Evolutionary conservation across 371 early-diverging fungal genomes (phyloP), one percentile per base, ranked within the genome.

Genomic region (Rhizopus stolonifer): DNA sequence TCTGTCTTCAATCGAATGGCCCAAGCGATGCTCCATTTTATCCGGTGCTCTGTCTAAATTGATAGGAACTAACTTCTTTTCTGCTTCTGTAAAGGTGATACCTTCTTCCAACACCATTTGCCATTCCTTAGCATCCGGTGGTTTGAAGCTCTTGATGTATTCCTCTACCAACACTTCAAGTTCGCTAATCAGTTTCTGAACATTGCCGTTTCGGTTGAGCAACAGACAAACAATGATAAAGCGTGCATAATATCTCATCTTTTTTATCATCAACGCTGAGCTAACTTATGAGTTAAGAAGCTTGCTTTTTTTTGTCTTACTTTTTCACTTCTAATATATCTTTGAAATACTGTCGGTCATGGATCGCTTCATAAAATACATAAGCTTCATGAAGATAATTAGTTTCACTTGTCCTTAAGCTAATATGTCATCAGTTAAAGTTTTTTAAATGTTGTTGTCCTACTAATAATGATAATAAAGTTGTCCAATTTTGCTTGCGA

Each of bases 401-500:
- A 0, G 95, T 94, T 48, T 97, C 99, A 60, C 93, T 92, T 4
- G 99, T 96, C 17, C 96, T 86, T 31, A 96, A 66, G 53, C 85
- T 87, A 46, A 19, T 18, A 8, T 49, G 36, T 21, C 36, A 9
- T n/a, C 9, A 18, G 7, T 4, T 18, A 64, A 19, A 19, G 29
- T 42, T n/a, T 24, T 18, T n/a, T n/a, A n/a, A 33, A 26, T 26
- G 23, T 34, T 32, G 4, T 24, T 23, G 1, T 68, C 80, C 56
- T 80, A 87, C 84, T 91, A 90, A 67, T 90, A 92, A 56, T 91
- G 91, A 56, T 92, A 91, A 56, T 91, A 92, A 11, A 92, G 77
- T 54, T 92, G 99, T 3, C 96, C 99, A 58, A 98, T 96, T 64
- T 98, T 98, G 46, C 94, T 94, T 3, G 98, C 96, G 44, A 96